These are phyloP conservation scores for Pichia insulana DNA, from an alignment of 805 yeast genomes.

Conservation along the genomic window DNA sequence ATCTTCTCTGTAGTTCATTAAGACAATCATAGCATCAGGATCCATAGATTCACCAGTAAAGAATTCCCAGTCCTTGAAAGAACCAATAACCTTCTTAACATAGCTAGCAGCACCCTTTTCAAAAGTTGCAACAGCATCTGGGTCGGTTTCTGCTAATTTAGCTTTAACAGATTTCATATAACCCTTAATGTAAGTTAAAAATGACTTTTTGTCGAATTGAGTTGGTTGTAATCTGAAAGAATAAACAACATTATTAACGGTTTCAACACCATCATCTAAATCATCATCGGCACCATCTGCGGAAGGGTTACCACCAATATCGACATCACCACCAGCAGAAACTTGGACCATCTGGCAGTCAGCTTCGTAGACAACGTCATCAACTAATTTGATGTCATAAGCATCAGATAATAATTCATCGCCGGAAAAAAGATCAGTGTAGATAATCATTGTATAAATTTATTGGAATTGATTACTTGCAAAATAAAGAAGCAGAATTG, in stretches of 20 bases:
- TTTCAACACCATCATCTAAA: conserved; percentile 75
- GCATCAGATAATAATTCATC: conserved; percentile 98
- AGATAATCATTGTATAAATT: conserved; percentile 34
- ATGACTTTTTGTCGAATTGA: conserved; percentile 95
- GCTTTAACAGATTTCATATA: conserved; percentile 97
- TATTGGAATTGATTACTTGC: no score
- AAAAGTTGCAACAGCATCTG: conserved; percentile 79
- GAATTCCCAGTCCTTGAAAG: conserved; percentile 99
- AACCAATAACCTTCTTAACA: conserved; percentile 90
- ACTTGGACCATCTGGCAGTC: conserved; percentile 90
- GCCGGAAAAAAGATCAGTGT: conserved; percentile 78
- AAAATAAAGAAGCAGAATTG: no score
- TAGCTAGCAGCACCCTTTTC: conserved; percentile 97
- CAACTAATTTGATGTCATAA: conserved; percentile 81
- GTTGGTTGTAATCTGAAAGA: conserved; percentile 97
- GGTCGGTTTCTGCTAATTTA: conserved; percentile 78
- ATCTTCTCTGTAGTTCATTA: conserved; percentile 99
- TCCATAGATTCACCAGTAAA: conserved; percentile 99
- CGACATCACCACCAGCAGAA: conserved; percentile 79
- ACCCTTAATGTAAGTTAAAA: conserved; percentile 93
- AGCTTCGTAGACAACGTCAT: conserved; percentile 91
- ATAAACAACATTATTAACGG: conserved; percentile 97
- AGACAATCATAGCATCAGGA: conserved; percentile 97
- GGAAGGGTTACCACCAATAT: conserved; percentile 99
- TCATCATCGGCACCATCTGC: conserved; percentile 90